Evolutionary conservation across 164 flowering plant genomes (phyloP), one percentile per base, ranked within the genome.

Genomic region (Cinnamomum chago): DNA sequence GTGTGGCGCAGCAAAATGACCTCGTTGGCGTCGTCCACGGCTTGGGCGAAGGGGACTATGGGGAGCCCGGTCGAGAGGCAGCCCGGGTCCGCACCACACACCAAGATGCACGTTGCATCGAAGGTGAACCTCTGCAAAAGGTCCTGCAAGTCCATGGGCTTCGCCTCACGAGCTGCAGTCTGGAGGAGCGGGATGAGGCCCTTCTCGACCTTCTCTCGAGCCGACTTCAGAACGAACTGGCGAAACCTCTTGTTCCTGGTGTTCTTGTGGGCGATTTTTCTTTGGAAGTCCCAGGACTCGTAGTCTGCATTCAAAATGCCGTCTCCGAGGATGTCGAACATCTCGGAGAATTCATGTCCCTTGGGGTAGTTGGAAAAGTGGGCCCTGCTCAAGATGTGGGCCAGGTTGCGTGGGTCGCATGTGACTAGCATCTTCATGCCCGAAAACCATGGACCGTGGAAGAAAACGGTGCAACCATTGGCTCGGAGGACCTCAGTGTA

Each of bases 1-100:
- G 77, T 3, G 40, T 86, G 85, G 9, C 88, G 65, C 55, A 70
- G 68, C 33, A 86, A 33, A 12, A 83, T 9, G 0, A 80, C 83
- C 47, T 85, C 83, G 65, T 72, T 73, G 0, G 74, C 78, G 14
- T 81, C 83, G 18, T 81, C 81, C 20, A 85, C 58, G 0, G 90
- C 90, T 62, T 82, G 79, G 2, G 80, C 78, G 24, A 76, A 73
- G 3, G 73, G 72, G 22, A 77, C 65, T 0, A 67, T 30, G 1
- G 85, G 87, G 11, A 83, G 69, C 0, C 77, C 83, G 2, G 76
- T 9, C 0, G 82, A 78, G 4, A 87, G 79, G 25, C 79, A 76
- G 1, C 71, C 55, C 0, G 85, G 86, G 62, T 86, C 86, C 23
- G 50, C 65, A 14, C 85, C 91, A 1, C 73, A 70, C 22, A 84